phyloP scores from a whole-genome alignment of 345 rosid genomes.

The Pistacia integerrima region DNA sequence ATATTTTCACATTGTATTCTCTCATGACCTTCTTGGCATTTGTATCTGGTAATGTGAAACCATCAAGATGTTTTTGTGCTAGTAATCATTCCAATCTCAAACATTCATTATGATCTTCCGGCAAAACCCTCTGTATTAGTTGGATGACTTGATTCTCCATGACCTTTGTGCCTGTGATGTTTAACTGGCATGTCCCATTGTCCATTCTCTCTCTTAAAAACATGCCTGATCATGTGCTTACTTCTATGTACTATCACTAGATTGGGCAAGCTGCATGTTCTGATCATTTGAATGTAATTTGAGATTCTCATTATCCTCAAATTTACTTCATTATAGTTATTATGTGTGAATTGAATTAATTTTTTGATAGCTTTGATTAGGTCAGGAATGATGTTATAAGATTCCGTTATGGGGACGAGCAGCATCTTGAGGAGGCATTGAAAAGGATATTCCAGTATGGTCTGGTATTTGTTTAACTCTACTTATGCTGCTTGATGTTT shows the following conservation, averaged over 20 bases:
- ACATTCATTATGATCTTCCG: background rate
- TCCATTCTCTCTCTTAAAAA: background rate
- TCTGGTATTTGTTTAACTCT: constrained; percentile 46
- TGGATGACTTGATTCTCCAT: constrained; percentile 1
- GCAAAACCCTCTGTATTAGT: background rate
- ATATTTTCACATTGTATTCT: no score
- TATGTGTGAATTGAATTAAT: constrained; percentile 10
- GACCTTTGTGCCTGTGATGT: background rate
- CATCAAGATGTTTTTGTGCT: background rate
- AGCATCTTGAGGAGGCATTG: constrained; percentile 91
- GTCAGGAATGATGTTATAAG: constrained; percentile 87
- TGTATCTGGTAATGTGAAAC: background rate
- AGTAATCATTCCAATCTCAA: background rate
- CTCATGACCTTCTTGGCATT: no score
- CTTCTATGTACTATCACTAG: background rate
- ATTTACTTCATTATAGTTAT: background rate
- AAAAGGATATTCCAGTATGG: constrained; percentile 92
- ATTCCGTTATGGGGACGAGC: constrained; percentile 95
- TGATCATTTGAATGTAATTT: no score
- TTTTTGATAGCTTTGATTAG: constrained; percentile 38
- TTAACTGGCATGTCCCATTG: background rate
- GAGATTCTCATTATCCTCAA: no score
- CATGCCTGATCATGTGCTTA: constrained; percentile 5
- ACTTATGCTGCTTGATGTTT: background rate
- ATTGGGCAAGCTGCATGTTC: background rate